Evolutionary conservation across 305 asterid genomes (phyloP), one percentile per base, ranked within the genome.

Genomic region (Fraxinus sp.): DNA sequence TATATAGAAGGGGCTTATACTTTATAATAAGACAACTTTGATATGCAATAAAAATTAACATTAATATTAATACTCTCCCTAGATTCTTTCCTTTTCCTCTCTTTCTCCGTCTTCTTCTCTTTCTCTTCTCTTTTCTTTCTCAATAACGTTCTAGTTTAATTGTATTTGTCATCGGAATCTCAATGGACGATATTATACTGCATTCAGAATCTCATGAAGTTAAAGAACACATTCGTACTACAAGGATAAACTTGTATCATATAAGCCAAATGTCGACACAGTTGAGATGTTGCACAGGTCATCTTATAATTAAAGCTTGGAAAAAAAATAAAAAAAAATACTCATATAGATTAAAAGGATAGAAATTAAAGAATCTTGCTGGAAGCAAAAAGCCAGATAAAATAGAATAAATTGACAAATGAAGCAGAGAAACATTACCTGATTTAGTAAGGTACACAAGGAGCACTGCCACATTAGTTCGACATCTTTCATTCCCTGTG

Each of bases 371-470:
- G 26, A 85, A 72, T 82, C 75, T 84, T 43, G 32, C 10, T 10
- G 26, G 43, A 80, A 71, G 46, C 73, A 75, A 62, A 59, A 75
- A 28, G 64, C 66, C 18, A 33, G 9, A 8, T 39, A 7, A 7
- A 8, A 77, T 36, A 49, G 22, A 16, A 80, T 39, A 16, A 46
- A 43, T 80, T 20, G 28, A 66, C 68, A 59, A 75, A 46, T 10
- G 55, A 33, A 18, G 77, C 52, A 32, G 36, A 57, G 75, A 35
- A 84, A 79, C 4, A 20, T 87, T 85, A 90, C 98, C 93, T 75
- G 91, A 83, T 94, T 94, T 72, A 88, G 82, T 80, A 93, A 89
- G 81, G 97, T 91, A 85, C 98, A 93, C 3, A 88, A 13, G 14
- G 87, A 70, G 80, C 98, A 94, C 80, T 89, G 87, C 98, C 98